phyloP scores from a whole-genome alignment of 192 early-diverging fungal species.

The Lobulomyces angularis region DNA sequence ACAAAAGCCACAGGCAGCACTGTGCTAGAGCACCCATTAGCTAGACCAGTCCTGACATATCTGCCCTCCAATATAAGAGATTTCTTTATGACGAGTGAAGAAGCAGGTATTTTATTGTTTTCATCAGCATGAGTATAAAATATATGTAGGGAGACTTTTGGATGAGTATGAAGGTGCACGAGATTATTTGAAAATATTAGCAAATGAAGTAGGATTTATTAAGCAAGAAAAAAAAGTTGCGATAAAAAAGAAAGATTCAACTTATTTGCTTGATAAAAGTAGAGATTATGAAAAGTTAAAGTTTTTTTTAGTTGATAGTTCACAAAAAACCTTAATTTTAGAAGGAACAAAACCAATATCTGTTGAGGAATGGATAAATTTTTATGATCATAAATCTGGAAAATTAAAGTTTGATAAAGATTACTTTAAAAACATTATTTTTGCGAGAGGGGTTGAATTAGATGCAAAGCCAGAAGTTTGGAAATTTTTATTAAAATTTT shows the following conservation, averaged over 20 bases:
- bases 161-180: no score
- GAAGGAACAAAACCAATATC: conserved; percentile 15
- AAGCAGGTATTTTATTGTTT: conserved; percentile 32
- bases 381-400: conserved; percentile 27
- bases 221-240: no score
- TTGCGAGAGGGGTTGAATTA: conserved; percentile 55
- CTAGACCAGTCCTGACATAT: conserved; percentile 30
- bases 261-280: no score
- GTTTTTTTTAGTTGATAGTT: no score
- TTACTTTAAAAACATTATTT: conserved; percentile 23
- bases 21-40: conserved; percentile 38
- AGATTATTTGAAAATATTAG: no score
- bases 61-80: conserved; percentile 28
- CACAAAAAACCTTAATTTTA: no score
- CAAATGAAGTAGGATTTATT: no score
- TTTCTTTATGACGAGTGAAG: conserved; percentile 21
- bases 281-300: no score
- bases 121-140: no score
- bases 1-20: no score
- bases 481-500: conserved; percentile 78
- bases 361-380: conserved; percentile 24
- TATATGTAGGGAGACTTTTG: no score
- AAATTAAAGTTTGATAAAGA: conserved; percentile 11
- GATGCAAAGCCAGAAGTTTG: conserved; percentile 73
- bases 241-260: no score